A percentile compares a stretch with the other conserved stretches of the same genome.
phyloP scores from a whole-genome alignment of 176 grass and related monocot genomes.

The Phyllostachys edulis region DNA sequence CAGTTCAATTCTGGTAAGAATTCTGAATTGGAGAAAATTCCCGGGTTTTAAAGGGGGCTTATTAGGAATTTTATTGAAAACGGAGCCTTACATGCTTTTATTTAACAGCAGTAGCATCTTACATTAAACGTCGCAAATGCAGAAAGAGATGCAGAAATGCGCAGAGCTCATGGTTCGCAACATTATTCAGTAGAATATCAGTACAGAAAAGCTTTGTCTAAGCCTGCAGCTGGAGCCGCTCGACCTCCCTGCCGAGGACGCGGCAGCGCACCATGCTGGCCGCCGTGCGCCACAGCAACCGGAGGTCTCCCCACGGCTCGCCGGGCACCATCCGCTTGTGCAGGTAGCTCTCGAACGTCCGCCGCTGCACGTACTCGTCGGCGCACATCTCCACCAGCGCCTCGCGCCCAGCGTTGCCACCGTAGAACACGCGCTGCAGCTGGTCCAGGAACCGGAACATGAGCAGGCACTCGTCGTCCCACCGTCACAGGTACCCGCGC shows the following conservation, averaged over 20 bases:
- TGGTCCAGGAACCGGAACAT: slow-evolving; percentile 92
- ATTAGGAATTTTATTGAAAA: too few species aligned
- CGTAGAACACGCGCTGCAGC: slow-evolving; percentile 80
- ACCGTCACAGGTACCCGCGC: slow-evolving; percentile 67
- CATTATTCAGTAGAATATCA: background rate
- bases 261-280: slow-evolving; percentile 57
- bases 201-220: background rate
- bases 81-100: background rate
- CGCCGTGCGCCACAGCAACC: slow-evolving; percentile 59
- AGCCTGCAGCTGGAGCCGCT: slow-evolving; percentile 26
- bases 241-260: slow-evolving; percentile 67
- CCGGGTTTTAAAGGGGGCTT: too few species aligned
- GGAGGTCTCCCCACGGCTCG: too few species aligned
- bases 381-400: slow-evolving; percentile 89
- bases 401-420: slow-evolving; percentile 69
- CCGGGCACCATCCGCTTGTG: slow-evolving; percentile 96
- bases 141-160: background rate
- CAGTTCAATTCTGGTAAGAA: too few species aligned
- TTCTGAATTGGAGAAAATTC: too few species aligned
- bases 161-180: background rate
- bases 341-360: slow-evolving; percentile 94
- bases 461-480: slow-evolving; percentile 73
- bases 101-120: background rate
- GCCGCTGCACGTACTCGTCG: slow-evolving; percentile 87
- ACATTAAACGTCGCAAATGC: background rate